phyloP scores from a whole-genome alignment of 202 grass and related monocot species.

The Hordeum pubiflorum region DNA sequence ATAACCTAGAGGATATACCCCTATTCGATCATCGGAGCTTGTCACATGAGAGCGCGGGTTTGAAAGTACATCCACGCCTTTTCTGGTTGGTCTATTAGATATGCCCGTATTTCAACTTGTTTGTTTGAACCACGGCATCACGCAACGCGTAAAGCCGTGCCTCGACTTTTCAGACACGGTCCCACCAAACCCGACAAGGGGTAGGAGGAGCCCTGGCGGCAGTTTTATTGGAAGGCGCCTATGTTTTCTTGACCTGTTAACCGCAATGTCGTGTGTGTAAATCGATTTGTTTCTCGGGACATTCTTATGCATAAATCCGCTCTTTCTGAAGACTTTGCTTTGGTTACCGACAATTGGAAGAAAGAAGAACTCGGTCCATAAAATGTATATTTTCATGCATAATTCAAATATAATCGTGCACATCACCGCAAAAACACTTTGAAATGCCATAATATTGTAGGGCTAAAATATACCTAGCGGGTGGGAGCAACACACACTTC shows the following conservation, averaged over 20 bases:
- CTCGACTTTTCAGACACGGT: neutral
- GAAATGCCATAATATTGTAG: neutral
- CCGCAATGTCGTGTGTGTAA: neutral
- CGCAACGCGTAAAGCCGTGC: neutral
- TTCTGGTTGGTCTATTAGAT: neutral
- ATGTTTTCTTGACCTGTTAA: neutral
- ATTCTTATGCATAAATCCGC: neutral
- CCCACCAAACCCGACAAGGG: neutral
- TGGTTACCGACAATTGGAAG: neutral
- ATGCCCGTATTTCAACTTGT: neutral
- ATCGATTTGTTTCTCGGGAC: neutral
- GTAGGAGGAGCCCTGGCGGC: neutral
- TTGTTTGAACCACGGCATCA: neutral
- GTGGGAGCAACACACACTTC: neutral
- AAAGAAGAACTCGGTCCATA: too few relatives aligned
- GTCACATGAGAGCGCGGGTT: neutral
- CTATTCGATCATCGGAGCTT: neutral
- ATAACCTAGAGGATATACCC: slow-evolving; percentile 29
- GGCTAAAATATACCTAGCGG: neutral
- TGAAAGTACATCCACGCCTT: neutral
- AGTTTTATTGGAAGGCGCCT: neutral
- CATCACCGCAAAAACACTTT: neutral
- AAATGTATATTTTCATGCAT: neutral
- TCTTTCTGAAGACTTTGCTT: neutral
- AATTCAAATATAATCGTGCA: too few relatives aligned